Evolutionary conservation across 2,329 filamentous ascomycete species (phyloP), one percentile per base, ranked within the genome.

Genomic region (Aureobasidium zeae): DNA sequence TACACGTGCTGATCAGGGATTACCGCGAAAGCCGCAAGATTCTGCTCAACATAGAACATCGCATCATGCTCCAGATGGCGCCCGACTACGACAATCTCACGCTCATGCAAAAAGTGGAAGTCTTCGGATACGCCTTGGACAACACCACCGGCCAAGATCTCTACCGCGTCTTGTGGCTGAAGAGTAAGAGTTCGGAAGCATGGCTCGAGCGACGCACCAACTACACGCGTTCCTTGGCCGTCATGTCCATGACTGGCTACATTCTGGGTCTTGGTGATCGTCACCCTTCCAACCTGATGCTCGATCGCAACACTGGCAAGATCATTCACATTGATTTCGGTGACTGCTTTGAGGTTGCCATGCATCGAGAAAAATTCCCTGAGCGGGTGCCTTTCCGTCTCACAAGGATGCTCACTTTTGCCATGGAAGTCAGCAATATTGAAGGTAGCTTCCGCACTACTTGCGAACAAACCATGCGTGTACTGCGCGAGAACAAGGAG

Each of bases 161-260:
- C 19, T 99, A 98, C 65, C 85, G 91, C 26, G 89, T 99, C 2
- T 70, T 99, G 25, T 99, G 93, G 91, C 74, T 99, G 53, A 98
- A 98, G 76, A 94, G 86, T 59, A 95, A 95, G 72, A 94, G 85
- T 49, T 95, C 89, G 0, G 91, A 99, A 63, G 83, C 89, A 2
- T 99, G 91, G 91, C 79, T 99, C 24, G 91, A 96, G 63, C 77
- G 91, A 31, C 83, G 91, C 42, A 98, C 93, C n/a, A 98, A 94
- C 61, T 99, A 98, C 67, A 98, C 91, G 13, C 83, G 91, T 46
- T 96, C 89, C 1, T 73, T 98, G 2, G 91, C 86, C 54, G 91
- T 98, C 56, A 99, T 98, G 91, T 95, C 87, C n/a, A 98, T 99
- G 87, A 91, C 96, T n/a, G 91, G 91, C 51, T 99, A 99, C 63